A percentile compares a stretch with the other conserved stretches of the same genome.
phyloP scores from a whole-genome alignment of 805 yeast species.

The Cyberlindnera xylosilytica region DNA sequence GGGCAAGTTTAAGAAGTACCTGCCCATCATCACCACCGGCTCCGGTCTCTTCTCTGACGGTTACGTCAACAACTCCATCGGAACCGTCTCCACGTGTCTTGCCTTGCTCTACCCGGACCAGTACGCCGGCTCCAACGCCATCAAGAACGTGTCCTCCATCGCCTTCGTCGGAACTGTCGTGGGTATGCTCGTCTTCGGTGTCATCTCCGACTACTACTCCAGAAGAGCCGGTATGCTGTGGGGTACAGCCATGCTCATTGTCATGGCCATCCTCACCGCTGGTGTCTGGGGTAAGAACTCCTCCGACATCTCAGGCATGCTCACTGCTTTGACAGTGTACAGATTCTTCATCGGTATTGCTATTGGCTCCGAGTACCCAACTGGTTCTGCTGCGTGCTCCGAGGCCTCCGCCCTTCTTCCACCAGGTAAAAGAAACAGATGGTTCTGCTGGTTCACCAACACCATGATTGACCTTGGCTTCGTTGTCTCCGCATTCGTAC shows the following conservation, averaged over 20 bases:
- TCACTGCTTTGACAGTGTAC: conserved; percentile 79
- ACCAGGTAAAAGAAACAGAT: conserved; percentile 83
- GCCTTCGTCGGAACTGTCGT: conserved; percentile 91
- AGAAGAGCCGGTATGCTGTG: conserved; percentile 81
- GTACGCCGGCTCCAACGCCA: conserved; percentile 63
- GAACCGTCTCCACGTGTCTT: conserved; percentile 73
- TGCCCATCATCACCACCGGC: conserved; percentile 82
- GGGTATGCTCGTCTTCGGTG: conserved; percentile 82
- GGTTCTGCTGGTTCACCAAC: conserved; percentile 86
- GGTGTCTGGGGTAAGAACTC: conserved; percentile 76
- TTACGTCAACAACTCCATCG: conserved; percentile 81
- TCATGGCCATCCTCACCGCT: conserved; percentile 75
- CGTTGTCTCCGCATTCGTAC: conserved; percentile 80
- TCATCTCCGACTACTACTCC: conserved; percentile 72
- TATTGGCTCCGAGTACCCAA: conserved; percentile 94
- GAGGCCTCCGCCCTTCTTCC: conserved; percentile 81
- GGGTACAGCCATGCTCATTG: conserved; percentile 70
- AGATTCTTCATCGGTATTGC: conserved; percentile 88
- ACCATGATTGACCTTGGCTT: conserved; percentile 85
- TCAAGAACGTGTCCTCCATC: conserved; percentile 77
- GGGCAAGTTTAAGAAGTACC: conserved; percentile 35
- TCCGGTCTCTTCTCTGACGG: conserved; percentile 95
- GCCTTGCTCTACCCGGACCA: conserved; percentile 59
- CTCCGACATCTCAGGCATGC: conserved; percentile 58
- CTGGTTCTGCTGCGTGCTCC: conserved; percentile 90